Evolutionary conservation across 306 rosid species (phyloP).

Genomic region (Prunus fruticosa): DNA sequence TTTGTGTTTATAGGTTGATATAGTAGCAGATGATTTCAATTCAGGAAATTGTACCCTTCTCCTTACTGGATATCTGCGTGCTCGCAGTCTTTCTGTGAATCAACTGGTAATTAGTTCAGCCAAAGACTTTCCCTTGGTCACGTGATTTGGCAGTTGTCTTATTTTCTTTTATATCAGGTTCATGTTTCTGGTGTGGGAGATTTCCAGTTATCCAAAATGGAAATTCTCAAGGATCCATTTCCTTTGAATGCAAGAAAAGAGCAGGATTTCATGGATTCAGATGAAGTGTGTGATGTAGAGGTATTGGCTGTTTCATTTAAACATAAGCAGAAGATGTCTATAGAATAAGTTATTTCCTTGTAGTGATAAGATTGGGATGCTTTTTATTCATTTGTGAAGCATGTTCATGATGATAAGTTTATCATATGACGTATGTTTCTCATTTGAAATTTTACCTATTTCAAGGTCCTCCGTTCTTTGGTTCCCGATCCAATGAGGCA

Average conservation of each 20-base stretch:
- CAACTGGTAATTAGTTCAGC: slow-evolving; percentile 61
- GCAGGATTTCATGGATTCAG: slow-evolving; percentile 71
- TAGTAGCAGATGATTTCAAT: slow-evolving; percentile 38
- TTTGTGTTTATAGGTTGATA: slow-evolving; percentile 52
- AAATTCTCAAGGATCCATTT: slow-evolving; percentile 76
- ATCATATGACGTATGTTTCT: not conserved
- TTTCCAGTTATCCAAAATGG: slow-evolving; percentile 72
- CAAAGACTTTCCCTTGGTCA: slow-evolving; percentile 23
- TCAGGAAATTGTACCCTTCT: slow-evolving; percentile 60
- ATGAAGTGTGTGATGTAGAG: slow-evolving; percentile 50
- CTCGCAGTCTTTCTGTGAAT: slow-evolving; percentile 73
- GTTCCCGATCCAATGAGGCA: slow-evolving; percentile 64
- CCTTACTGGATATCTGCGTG: slow-evolving; percentile 78
- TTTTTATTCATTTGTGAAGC: not conserved
- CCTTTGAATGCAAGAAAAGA: slow-evolving; percentile 69
- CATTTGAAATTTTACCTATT: slow-evolving; percentile 4
- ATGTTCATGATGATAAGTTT: not conserved
- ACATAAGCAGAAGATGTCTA: not conserved
- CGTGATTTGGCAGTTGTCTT: slow-evolving; percentile 21
- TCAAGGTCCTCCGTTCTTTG: slow-evolving; percentile 54
- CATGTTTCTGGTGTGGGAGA: slow-evolving; percentile 97
- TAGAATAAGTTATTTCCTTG: not conserved
- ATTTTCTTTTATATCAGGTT: slow-evolving; percentile 54
- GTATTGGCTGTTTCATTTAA: slow-evolving; percentile 32
- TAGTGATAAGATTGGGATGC: not conserved